Conservation (phyloP, 306 rosid species). For the Glycyrrhiza uralensis region DNA sequence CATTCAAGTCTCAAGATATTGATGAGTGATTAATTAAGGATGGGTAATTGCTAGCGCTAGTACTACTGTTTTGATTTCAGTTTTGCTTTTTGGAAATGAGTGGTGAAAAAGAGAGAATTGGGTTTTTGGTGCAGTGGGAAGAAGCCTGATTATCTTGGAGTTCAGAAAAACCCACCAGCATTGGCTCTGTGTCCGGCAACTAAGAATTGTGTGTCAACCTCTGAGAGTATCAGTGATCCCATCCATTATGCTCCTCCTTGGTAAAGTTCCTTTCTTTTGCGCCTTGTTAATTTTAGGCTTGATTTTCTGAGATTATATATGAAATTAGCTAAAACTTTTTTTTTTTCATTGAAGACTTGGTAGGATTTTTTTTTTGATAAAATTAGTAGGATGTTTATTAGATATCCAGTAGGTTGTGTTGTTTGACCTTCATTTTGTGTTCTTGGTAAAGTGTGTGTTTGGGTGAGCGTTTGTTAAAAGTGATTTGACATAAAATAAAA, state of each 20-base stretch:
- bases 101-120: not conserved
- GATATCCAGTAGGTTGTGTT: not conserved
- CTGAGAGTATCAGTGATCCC: conserved; percentile 72
- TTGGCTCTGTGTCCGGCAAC: conserved; percentile 95
- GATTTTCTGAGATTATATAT: not conserved
- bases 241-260: conserved; percentile 93
- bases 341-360: not conserved
- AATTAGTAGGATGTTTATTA: not conserved
- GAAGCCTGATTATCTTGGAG: conserved; percentile 89
- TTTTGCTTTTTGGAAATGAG: not conserved
- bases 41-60: not conserved
- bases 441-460: no score
- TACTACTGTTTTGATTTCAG: not conserved
- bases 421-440: not conserved
- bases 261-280: conserved; percentile 34
- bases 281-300: not conserved
- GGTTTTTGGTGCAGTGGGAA: conserved; percentile 59
- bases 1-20: no score
- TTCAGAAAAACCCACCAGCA: conserved; percentile 70
- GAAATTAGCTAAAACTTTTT: not conserved
- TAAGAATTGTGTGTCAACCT: conserved; percentile 83
- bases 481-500: no score
- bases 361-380: not conserved
- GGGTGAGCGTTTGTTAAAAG: no score
- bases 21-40: not conserved